A percentile compares a stretch with the other conserved stretches of the same genome.
Conservation (phyloP, 1,284 basidiomycete genomes). For the Clitocybe nebularis region DNA sequence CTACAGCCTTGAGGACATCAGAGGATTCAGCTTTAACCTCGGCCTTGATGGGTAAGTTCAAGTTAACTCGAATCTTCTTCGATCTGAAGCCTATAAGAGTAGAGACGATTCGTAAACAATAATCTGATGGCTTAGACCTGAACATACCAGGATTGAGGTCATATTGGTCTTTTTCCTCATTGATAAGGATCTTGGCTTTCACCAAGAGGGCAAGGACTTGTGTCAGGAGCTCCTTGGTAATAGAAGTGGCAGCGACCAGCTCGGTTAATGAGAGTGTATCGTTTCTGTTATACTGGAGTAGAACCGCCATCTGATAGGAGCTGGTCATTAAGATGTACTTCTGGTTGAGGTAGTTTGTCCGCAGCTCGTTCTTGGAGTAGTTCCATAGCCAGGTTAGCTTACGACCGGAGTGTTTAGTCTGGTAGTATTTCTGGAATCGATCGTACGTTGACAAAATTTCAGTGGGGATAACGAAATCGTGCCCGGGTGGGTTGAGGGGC, state of each 20-base stretch:
- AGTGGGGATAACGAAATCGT: constrained; percentile 87
- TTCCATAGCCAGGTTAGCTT: constrained; percentile 99
- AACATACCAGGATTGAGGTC: constrained; percentile 88
- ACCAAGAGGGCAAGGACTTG: constrained; percentile 82
- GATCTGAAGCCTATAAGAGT: constrained; percentile 81
- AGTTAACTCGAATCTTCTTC: constrained; percentile 94
- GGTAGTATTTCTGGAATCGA: constrained; percentile 92
- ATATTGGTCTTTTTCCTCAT: constrained; percentile 84
- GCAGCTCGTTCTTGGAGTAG: constrained; percentile 93
- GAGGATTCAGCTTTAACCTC: constrained; percentile 91
- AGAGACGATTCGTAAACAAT: neutral
- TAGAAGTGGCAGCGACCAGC: constrained; percentile 77
- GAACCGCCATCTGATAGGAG: constrained; percentile 92
- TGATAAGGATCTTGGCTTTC: constrained; percentile 88
- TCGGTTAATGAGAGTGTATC: constrained; percentile 84
- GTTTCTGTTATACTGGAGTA: constrained; percentile 91
- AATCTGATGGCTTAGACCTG: neutral
- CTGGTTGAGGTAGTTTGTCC: constrained; percentile 88
- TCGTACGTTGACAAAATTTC: constrained; percentile 89
- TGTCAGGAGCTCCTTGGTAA: constrained; percentile 81
- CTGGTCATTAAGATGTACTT: constrained; percentile 97
- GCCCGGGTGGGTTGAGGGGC: constrained; percentile 82
- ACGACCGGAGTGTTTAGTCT: constrained; percentile 90
- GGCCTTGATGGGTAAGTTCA: constrained; percentile 93
- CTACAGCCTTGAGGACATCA: constrained; percentile 93